Conservation (phyloP, 352 stramenopile species). For the Phytophthora pini region DNA sequence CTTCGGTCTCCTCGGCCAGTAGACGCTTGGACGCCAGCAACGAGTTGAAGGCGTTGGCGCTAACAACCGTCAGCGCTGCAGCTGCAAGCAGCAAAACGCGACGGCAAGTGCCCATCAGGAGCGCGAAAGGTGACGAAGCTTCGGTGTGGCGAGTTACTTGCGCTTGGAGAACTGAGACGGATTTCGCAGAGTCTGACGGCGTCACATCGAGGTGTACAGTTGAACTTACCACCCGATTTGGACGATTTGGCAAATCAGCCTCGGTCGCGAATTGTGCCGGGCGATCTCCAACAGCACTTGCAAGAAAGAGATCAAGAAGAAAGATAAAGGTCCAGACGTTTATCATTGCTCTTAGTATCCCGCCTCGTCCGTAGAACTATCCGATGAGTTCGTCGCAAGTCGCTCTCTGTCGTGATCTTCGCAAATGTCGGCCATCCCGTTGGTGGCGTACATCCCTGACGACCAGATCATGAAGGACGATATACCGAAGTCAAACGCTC, state of each 20-base stretch:
- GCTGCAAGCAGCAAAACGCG: constrained; percentile 9
- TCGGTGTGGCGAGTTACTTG: not conserved
- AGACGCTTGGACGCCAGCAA: constrained; percentile 12
- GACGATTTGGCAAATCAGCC: not conserved
- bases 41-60: constrained; percentile 2
- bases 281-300: not conserved
- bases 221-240: constrained; percentile 1
- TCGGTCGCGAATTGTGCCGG: constrained; percentile 1
- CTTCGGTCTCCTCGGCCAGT: constrained; percentile 4
- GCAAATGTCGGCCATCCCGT: constrained; percentile 23
- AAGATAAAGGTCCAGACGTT: no score
- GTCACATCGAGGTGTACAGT: constrained; percentile 7
- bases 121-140: not conserved
- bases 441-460: constrained; percentile 16
- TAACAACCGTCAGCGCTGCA: constrained; percentile 8
- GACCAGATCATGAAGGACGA: constrained; percentile 33
- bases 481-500: constrained; percentile 18
- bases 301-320: no score
- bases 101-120: not conserved
- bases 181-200: not conserved
- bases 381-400: constrained; percentile 2
- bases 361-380: not conserved
- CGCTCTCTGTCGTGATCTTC: constrained; percentile 12
- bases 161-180: not conserved
- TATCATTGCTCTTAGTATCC: no score